Evolutionary conservation across 2,329 filamentous ascomycete genomes (phyloP).

Genomic region (Triangularia verruculosa): DNA sequence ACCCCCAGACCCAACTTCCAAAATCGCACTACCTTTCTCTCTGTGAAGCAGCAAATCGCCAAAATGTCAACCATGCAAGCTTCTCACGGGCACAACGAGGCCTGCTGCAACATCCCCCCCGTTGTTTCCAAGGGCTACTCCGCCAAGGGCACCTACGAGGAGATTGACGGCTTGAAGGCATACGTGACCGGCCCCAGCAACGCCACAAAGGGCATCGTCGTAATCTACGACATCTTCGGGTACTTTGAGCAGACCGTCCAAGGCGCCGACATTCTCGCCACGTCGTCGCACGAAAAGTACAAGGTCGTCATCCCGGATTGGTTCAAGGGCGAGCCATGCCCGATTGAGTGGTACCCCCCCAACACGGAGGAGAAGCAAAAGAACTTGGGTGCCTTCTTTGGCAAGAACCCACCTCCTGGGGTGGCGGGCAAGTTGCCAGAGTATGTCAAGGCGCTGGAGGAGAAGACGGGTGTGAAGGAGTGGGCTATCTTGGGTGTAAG

Average conservation of each 20-base stretch:
- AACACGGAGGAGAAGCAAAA: slow-evolving; percentile 62
- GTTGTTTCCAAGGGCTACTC: slow-evolving; percentile 44
- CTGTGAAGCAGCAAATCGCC: slow-evolving; percentile 17
- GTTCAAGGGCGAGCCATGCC: slow-evolving; percentile 70
- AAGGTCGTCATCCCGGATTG: slow-evolving; percentile 89
- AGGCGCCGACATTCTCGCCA: slow-evolving; percentile 64
- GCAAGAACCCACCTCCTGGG: slow-evolving; percentile 46
- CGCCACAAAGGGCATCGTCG: slow-evolving; percentile 56
- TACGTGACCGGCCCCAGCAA: slow-evolving; percentile 48
- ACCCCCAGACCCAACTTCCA: background rate
- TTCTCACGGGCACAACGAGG: slow-evolving; percentile 38
- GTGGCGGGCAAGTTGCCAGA: slow-evolving; percentile 50
- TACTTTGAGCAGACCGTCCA: slow-evolving; percentile 69
- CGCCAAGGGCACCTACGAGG: slow-evolving; percentile 45
- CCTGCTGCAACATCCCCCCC: slow-evolving; percentile 44
- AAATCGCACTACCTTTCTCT: background rate
- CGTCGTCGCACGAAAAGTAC: slow-evolving; percentile 62
- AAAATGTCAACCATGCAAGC: slow-evolving; percentile 37
- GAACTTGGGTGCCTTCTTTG: slow-evolving; percentile 57
- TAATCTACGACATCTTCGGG: slow-evolving; percentile 67
- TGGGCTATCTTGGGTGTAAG: slow-evolving; percentile 61
- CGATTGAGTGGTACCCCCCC: slow-evolving; percentile 60
- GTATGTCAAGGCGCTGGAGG: slow-evolving; percentile 52
- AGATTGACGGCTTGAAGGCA: slow-evolving; percentile 44
- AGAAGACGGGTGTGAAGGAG: slow-evolving; percentile 54